Percentiles rank a stretch among this genome's conserved stretches.
Conservation (phyloP, 2,329 filamentous ascomycete species). For the Penicillium aurantiogriseum region DNA sequence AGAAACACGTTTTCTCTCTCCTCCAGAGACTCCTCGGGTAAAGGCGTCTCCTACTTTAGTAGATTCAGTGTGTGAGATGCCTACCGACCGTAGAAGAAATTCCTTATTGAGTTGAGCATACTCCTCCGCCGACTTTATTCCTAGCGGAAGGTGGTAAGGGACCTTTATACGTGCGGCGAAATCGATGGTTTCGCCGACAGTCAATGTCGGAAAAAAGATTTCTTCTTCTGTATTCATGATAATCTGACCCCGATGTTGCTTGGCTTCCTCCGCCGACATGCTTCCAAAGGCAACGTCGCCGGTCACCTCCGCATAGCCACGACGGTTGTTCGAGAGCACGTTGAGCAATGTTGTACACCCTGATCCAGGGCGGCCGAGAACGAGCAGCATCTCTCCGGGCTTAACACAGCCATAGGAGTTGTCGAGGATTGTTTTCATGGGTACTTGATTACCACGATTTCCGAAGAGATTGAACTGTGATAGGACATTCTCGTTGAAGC, state of each 20-base stretch:
- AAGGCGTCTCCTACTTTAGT: background rate
- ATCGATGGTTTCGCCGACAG: conserved; percentile 51
- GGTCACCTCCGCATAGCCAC: conserved; percentile 56
- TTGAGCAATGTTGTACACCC: conserved; percentile 71
- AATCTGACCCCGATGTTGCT: conserved; percentile 55
- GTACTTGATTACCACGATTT: background rate
- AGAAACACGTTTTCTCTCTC: conserved; percentile 1
- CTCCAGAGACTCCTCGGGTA: background rate
- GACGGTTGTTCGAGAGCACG: conserved; percentile 62
- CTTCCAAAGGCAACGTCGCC: conserved; percentile 59
- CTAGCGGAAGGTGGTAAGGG: background rate
- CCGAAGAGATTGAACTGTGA: background rate
- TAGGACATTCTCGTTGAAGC: background rate
- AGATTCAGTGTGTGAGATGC: background rate
- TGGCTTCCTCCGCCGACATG: conserved; percentile 42
- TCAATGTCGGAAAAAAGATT: conserved; percentile 50
- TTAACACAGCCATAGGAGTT: background rate
- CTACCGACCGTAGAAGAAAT: background rate
- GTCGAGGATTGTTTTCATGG: background rate
- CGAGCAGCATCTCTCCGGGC: background rate
- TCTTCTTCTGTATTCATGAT: conserved; percentile 56
- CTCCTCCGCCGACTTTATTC: background rate
- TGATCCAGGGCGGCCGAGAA: background rate
- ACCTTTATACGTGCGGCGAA: conserved; percentile 53
- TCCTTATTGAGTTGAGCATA: background rate